These are phyloP conservation scores for Aspergillus udagawae DNA, from an alignment of 2,329 filamentous ascomycete species.

Conservation along the genomic window DNA sequence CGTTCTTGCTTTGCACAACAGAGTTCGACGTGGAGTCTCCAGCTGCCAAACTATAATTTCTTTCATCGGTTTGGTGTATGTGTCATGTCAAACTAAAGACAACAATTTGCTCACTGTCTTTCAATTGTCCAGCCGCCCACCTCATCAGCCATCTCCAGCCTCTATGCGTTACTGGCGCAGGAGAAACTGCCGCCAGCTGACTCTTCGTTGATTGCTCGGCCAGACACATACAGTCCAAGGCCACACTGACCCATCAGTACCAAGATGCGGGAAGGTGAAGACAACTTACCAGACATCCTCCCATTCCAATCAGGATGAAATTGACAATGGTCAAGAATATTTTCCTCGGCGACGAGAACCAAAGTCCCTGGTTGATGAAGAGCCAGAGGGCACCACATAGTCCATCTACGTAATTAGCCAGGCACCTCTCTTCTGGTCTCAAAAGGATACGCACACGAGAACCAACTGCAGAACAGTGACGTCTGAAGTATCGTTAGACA, in stretches of 20 bases:
- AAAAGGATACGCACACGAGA: slow-evolving; percentile 41
- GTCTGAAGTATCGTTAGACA: slow-evolving; percentile 19
- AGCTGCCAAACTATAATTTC: slow-evolving; percentile 22
- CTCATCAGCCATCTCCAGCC: background rate
- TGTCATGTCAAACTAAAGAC: slow-evolving; percentile 47
- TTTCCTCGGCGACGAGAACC: slow-evolving; percentile 28
- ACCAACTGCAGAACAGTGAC: slow-evolving; percentile 62
- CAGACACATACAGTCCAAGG: slow-evolving; percentile 24
- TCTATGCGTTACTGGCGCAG: slow-evolving; percentile 21
- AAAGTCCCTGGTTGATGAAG: slow-evolving; percentile 30
- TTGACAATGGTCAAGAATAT: slow-evolving; percentile 23
- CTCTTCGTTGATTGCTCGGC: slow-evolving; percentile 24
- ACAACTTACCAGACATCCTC: slow-evolving; percentile 18
- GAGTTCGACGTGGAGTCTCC: slow-evolving; percentile 42
- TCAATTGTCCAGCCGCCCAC: background rate
- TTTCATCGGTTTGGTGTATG: slow-evolving; percentile 35
- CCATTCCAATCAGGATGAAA: slow-evolving; percentile 16
- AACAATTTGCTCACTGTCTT: background rate
- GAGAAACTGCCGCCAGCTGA: slow-evolving; percentile 19
- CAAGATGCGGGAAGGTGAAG: background rate
- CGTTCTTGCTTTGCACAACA: slow-evolving; percentile 51
- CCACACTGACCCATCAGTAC: slow-evolving; percentile 15
- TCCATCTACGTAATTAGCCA: background rate
- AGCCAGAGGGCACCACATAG: slow-evolving; percentile 32
- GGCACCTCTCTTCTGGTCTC: slow-evolving; percentile 4